Evolutionary conservation across 768 basidiomycete species (phyloP), one percentile per base, ranked within the genome.

Genomic region (Mrakia gelida): DNA sequence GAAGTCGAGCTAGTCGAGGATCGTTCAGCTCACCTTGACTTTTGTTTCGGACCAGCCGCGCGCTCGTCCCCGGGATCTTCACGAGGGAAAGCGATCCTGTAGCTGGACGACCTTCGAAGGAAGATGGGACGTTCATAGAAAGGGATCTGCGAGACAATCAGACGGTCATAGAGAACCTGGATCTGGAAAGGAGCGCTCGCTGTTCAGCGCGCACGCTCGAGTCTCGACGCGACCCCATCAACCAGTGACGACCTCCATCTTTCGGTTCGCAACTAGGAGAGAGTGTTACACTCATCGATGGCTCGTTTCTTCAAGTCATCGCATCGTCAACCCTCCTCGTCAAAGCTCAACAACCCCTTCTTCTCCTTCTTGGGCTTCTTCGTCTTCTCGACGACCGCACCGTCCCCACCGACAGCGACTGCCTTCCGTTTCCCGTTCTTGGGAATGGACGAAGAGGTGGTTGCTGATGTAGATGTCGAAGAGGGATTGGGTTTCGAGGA

Each of bases 321-420:
- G 11, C 11, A 45, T 11, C 45, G 3, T 72, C 45, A 78, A 26
- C 77, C 84, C 63, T 83, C 84, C 49, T 85, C 84, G 49, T 84
- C 81, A 67, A 86, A 86, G 75, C 84, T 85, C 77, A 86, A 76
- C 71, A 86, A 79, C 11, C 82, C 83, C 80, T 85, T 85, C 41
- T 82, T 82, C 73, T 81, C 80, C 74, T 83, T 82, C 63, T 81
- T 82, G 77, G 82, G 82, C 79, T 85, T 85, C 83, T 85, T 85
- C 79, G 82, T 84, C 75, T 81, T 83, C 77, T 81, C 80, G 26
- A 30, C 63, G 1, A 28, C 71, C 34, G n/a, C 28, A 10, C 43
- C 43, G 28, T 79, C 78, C 4, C 67, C 77, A 21, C 77, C 79
- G 23, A 80, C 81, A 11, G 54, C 73, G 15, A 75, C 75, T 3